Evolutionary conservation across 1,284 basidiomycete species (phyloP).

Genomic region (Marasmius tenuissimus): DNA sequence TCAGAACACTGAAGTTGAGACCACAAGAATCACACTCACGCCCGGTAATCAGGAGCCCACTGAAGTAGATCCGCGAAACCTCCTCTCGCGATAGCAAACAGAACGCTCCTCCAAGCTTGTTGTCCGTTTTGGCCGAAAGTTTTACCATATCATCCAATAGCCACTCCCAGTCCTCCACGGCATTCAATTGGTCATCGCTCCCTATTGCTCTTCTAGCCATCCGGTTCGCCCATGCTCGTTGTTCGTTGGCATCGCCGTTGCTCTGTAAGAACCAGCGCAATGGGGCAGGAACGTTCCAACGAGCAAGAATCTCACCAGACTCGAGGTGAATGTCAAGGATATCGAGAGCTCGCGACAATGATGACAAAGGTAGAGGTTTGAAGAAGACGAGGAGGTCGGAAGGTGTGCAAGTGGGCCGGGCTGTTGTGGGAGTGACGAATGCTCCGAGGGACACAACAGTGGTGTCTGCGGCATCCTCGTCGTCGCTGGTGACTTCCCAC

Average conservation of each 20-base stretch:
- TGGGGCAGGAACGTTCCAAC: constrained; percentile 82
- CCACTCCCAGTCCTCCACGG: constrained; percentile 80
- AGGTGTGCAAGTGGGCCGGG: constrained; percentile 55
- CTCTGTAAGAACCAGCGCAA: constrained; percentile 86
- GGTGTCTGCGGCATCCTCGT: constrained; percentile 73
- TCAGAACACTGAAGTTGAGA: constrained; percentile 5
- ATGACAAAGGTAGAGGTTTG: constrained; percentile 68
- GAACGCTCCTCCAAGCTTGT: constrained; percentile 70
- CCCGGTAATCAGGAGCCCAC: constrained; percentile 80
- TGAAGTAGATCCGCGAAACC: constrained; percentile 77
- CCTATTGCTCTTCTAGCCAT: constrained; percentile 78
- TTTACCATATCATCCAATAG: constrained; percentile 88
- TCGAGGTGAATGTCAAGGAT: constrained; percentile 93
- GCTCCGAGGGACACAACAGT: constrained; percentile 78
- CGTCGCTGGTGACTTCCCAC: constrained; percentile 67
- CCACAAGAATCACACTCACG: constrained; percentile 60
- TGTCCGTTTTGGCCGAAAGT: constrained; percentile 67
- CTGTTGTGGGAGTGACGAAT: constrained; percentile 76
- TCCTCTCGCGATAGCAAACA: constrained; percentile 73
- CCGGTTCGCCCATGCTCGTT: constrained; percentile 83
- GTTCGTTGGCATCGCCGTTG: constrained; percentile 61
- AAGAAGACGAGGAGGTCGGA: constrained; percentile 84
- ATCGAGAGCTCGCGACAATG: constrained; percentile 82
- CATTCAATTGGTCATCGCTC: constrained; percentile 52
- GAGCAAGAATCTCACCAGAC: constrained; percentile 84